Conservation (phyloP, 306 rosid species). For the Inga leiocalycina region DNA sequence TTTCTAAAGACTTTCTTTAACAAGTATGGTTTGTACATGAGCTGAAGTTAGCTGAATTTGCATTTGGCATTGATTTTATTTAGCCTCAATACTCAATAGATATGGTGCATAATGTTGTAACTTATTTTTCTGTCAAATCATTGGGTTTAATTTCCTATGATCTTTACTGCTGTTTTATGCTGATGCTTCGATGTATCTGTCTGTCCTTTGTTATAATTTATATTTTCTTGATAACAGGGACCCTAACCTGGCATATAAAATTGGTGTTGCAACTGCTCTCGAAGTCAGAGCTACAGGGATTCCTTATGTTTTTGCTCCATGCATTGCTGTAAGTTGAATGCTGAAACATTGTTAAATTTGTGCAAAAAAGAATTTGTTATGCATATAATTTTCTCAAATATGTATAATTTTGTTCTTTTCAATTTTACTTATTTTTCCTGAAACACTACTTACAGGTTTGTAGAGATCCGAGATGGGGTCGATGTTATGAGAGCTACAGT, state of each 20-base stretch:
- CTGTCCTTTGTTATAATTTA: slow-evolving; percentile 32
- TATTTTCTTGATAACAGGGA: slow-evolving; percentile 56
- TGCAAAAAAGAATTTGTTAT: slow-evolving; percentile 20
- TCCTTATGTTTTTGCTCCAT: slow-evolving; percentile 91
- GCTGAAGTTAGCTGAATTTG: slow-evolving; percentile 9
- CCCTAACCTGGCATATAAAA: slow-evolving; percentile 61
- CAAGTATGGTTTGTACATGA: background rate
- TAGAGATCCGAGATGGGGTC: slow-evolving; percentile 99
- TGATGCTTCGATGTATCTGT: slow-evolving; percentile 17
- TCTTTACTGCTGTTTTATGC: slow-evolving; percentile 9
- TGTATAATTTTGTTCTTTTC: background rate
- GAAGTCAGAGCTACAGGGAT: slow-evolving; percentile 97
- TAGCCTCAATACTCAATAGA: background rate
- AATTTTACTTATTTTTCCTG: slow-evolving; percentile 29
- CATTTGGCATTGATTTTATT: background rate
- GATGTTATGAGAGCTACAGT: slow-evolving; percentile 98
- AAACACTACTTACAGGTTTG: slow-evolving; percentile 69
- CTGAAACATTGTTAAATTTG: slow-evolving; percentile 25
- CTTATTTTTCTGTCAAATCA: background rate
- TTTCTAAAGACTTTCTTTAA: background rate
- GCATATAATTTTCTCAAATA: slow-evolving; percentile 22
- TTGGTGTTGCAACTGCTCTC: slow-evolving; percentile 94
- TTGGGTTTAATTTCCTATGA: slow-evolving; percentile 4
- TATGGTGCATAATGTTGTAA: background rate
- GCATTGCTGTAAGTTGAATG: slow-evolving; percentile 73